phyloP scores from a whole-genome alignment of 352 stramenopile genomes.

The Aphanomyces astaci region DNA sequence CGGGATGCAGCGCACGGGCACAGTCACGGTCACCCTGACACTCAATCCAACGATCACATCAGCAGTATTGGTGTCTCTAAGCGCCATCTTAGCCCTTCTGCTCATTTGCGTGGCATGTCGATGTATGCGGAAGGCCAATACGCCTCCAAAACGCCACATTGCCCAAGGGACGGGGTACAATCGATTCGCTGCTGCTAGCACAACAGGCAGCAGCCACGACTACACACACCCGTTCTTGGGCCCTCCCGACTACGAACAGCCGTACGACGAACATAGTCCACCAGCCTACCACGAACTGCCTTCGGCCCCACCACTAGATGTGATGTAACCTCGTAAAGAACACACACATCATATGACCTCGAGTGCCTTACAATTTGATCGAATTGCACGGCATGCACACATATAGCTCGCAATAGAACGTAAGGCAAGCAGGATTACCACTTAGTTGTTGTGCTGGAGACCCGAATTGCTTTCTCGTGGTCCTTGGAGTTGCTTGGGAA shows the following conservation, averaged over 20 bases:
- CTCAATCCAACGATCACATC: neutral
- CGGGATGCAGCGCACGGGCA: neutral
- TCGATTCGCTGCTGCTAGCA: no score
- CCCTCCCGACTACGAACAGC: constrained; percentile 33
- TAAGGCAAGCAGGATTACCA: no score
- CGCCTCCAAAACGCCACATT: neutral
- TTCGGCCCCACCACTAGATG: constrained; percentile 50
- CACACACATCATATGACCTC: no score
- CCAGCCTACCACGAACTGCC: constrained; percentile 55
- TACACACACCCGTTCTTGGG: constrained; percentile 12
- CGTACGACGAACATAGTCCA: constrained; percentile 29
- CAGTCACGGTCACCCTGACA: neutral
- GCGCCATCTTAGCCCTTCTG: neutral
- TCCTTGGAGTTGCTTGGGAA: no score
- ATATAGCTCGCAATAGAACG: no score
- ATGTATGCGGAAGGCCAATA: neutral
- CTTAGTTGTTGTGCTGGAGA: no score
- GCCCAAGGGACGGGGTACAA: neutral
- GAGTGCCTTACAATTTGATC: no score
- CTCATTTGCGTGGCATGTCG: neutral
- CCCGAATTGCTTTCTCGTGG: no score
- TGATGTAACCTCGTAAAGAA: no score
- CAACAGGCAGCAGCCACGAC: neutral
- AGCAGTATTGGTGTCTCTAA: neutral
- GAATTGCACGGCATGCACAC: no score